phyloP scores from a whole-genome alignment of 805 yeast genomes.

The Cyberlindnera petersonii region DNA sequence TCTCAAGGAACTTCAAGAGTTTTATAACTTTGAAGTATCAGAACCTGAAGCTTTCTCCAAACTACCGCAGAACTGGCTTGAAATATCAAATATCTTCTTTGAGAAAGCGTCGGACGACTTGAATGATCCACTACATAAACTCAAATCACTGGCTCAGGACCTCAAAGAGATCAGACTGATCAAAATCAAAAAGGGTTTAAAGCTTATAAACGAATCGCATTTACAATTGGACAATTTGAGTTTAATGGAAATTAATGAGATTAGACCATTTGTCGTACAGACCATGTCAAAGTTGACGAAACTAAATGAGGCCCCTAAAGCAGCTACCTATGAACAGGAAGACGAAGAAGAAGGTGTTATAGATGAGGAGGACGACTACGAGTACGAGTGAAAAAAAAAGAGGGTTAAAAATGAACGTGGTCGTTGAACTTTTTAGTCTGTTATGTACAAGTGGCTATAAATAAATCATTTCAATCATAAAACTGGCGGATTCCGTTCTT shows the following conservation, averaged over 20 bases:
- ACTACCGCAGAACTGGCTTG: slow-evolving; percentile 89
- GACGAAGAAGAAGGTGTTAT: slow-evolving; percentile 10
- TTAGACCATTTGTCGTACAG: slow-evolving; percentile 74
- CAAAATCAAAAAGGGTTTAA: slow-evolving; percentile 77
- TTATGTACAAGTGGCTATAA: slow-evolving; percentile 5
- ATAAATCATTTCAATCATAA: slow-evolving; percentile 5
- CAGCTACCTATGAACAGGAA: too few relatives aligned
- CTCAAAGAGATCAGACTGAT: slow-evolving; percentile 76
- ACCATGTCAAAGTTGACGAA: slow-evolving; percentile 77
- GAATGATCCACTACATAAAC: slow-evolving; percentile 62
- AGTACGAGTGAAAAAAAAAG: slow-evolving; percentile 1
- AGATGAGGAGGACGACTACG: slow-evolving; percentile 6
- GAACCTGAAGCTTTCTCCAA: slow-evolving; percentile 56
- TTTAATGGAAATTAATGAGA: slow-evolving; percentile 79
- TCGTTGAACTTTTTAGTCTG: not conserved
- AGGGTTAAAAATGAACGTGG: not conserved
- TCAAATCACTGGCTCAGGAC: slow-evolving; percentile 74
- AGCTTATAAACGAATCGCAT: slow-evolving; percentile 75
- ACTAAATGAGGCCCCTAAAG: slow-evolving; percentile 38
- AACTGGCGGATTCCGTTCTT: slow-evolving; percentile 9
- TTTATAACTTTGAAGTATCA: slow-evolving; percentile 63
- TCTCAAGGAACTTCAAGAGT: slow-evolving; percentile 45
- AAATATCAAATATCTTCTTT: slow-evolving; percentile 65
- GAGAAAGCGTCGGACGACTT: slow-evolving; percentile 73
- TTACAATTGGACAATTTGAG: slow-evolving; percentile 80